Percentiles rank a stretch among this genome's conserved stretches.
Evolutionary conservation across 805 yeast species (phyloP).

Genomic region (Barnettozyma salicaria): DNA sequence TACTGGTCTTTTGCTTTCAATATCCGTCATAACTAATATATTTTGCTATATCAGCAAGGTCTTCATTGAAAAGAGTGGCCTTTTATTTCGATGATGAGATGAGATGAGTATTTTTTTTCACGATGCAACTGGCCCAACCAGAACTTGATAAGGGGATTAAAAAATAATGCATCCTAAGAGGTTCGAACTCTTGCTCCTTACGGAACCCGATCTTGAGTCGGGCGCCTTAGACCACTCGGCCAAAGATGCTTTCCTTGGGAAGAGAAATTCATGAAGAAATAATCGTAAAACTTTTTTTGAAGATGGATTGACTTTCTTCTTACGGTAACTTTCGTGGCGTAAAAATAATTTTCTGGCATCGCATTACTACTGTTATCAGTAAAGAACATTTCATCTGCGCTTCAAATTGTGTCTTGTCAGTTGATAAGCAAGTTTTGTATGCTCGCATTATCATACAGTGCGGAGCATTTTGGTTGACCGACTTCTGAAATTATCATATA

Average conservation of each 20-base stretch:
- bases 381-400: slow-evolving; percentile 1
- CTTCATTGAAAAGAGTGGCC: no score
- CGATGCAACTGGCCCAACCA: slow-evolving; percentile 1
- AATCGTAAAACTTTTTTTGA: no score
- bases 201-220: slow-evolving; percentile 15
- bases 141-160: background rate
- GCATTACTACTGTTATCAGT: slow-evolving; percentile 2
- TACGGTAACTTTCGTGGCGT: slow-evolving; percentile 1
- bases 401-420: no score
- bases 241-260: slow-evolving; percentile 8
- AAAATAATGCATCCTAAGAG: slow-evolving; percentile 12
- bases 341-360: no score
- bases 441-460: no score
- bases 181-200: slow-evolving; percentile 13
- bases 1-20: slow-evolving; percentile 19
- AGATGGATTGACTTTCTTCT: background rate
- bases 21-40: slow-evolving; percentile 1
- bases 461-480: no score
- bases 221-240: slow-evolving; percentile 15
- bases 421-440: background rate
- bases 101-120: slow-evolving; percentile 3
- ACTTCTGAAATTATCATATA: background rate
- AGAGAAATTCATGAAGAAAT: no score
- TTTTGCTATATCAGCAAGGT: no score
- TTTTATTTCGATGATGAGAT: no score